Conservation (phyloP, 1,284 basidiomycete species). For the Taiwanofungus camphoratus region DNA sequence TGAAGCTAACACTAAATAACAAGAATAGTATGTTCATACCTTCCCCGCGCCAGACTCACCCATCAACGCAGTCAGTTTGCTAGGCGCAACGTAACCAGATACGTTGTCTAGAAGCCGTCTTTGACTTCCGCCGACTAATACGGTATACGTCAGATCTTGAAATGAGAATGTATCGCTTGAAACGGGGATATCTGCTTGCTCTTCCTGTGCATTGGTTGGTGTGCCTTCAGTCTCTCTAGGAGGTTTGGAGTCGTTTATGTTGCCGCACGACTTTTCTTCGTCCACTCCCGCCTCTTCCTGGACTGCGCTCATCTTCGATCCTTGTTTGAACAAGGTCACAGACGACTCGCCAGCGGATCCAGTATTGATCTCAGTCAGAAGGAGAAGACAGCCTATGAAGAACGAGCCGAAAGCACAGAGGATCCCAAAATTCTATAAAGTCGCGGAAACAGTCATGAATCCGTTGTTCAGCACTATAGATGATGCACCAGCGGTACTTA, state of each 20-base stretch:
- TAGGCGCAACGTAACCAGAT: conserved; percentile 79
- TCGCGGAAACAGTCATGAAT: too few species aligned
- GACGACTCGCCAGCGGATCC: conserved; percentile 26
- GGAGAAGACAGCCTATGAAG: conserved; percentile 43
- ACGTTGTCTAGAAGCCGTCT: conserved; percentile 71
- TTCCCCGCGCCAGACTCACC: conserved; percentile 80
- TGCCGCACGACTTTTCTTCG: conserved; percentile 30
- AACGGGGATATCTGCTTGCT: conserved; percentile 19
- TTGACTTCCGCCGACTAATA: conserved; percentile 51
- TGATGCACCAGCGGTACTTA: conserved; percentile 37
- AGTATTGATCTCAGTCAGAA: conserved; percentile 46
- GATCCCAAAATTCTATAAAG: conserved; percentile 49
- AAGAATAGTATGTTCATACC: conserved; percentile 35
- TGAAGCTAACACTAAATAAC: conserved; percentile 7
- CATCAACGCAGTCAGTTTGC: conserved; percentile 75
- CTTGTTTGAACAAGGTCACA: conserved; percentile 39
- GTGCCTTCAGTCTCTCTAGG: not conserved
- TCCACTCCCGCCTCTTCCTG: conserved; percentile 22
- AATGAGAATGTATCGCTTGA: conserved; percentile 54
- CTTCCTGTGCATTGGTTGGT: conserved; percentile 12
- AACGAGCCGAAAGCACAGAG: conserved; percentile 45
- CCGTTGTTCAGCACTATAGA: too few species aligned
- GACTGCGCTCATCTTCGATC: conserved; percentile 20
- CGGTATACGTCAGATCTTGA: conserved; percentile 56
- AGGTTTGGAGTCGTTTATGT: too few species aligned